Conservation (phyloP, 768 basidiomycete species). For the Rhizopogon roseolus region DNA sequence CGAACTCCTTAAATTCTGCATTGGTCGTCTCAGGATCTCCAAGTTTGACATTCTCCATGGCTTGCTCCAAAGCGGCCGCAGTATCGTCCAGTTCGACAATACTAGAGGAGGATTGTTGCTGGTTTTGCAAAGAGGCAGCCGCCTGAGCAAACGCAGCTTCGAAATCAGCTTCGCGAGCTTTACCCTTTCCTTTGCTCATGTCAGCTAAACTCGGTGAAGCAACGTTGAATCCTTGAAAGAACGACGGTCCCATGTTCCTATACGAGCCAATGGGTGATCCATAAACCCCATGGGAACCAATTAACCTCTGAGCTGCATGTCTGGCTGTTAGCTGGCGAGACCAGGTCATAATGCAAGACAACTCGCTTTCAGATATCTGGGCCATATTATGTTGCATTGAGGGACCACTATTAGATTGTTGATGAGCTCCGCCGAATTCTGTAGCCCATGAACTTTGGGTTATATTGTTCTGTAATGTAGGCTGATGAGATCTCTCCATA, state of each 20-base stretch:
- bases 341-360: background rate
- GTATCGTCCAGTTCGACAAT: conserved; percentile 52
- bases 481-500: conserved; percentile 41
- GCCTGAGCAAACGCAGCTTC: conserved; percentile 80
- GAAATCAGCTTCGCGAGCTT: conserved; percentile 72
- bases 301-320: conserved; percentile 31
- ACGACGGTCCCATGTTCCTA: conserved; percentile 23
- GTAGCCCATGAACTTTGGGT: conserved; percentile 45
- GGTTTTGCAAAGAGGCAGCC: conserved; percentile 44
- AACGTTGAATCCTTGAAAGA: conserved; percentile 28
- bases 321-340: background rate
- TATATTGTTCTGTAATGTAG: conserved; percentile 28
- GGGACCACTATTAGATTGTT: conserved; percentile 15
- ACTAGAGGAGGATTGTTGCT: conserved; percentile 36
- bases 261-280: conserved; percentile 25
- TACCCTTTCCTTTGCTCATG: conserved; percentile 65
- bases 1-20: conserved; percentile 53
- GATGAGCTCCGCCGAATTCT: conserved; percentile 44
- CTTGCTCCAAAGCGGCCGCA: conserved; percentile 34
- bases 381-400: conserved; percentile 27
- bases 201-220: conserved; percentile 18
- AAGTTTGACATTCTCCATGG: conserved; percentile 31
- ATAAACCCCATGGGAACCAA: conserved; percentile 28
- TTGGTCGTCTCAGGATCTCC: conserved; percentile 25
- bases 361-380: conserved; percentile 22